These are phyloP conservation scores for Gossypium gossypioides DNA, from an alignment of 441 rosid species.

Conservation along the genomic window DNA sequence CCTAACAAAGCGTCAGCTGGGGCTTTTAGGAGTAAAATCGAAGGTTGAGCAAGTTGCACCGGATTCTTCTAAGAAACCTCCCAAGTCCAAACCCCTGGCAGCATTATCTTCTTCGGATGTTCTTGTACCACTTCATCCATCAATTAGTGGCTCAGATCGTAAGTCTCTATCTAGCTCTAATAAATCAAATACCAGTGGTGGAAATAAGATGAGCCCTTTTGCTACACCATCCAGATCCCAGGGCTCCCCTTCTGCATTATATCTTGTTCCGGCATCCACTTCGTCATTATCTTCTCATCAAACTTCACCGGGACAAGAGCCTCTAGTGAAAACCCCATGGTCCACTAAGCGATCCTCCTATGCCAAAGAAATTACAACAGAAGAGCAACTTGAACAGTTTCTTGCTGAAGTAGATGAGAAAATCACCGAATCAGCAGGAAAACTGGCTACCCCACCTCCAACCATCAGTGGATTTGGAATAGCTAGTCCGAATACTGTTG, in stretches of 20 bases:
- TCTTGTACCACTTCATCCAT: conserved; percentile 81
- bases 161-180: conserved; percentile 43
- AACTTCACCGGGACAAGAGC: conserved; percentile 53
- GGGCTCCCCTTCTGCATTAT: conserved; percentile 55
- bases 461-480: conserved; percentile 51
- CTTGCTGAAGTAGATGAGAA: conserved; percentile 70
- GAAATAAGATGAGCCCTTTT: conserved; percentile 36
- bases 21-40: conserved; percentile 63
- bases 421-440: conserved; percentile 68
- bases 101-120: conserved; percentile 39
- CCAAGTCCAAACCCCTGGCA: conserved; percentile 38
- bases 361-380: conserved; percentile 59
- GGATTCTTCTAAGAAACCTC: conserved; percentile 54
- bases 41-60: conserved; percentile 34
- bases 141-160: conserved; percentile 37
- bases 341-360: conserved; percentile 43
- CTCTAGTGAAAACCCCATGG: conserved; percentile 69
- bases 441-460: conserved; percentile 68
- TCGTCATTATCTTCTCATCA: conserved; percentile 49
- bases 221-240: conserved; percentile 52
- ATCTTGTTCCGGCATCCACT: conserved; percentile 48
- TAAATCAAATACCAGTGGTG: conserved; percentile 39
- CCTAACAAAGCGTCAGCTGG: conserved; percentile 59
- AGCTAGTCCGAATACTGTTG: conserved; percentile 57
- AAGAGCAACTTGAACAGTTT: conserved; percentile 78